These are phyloP conservation scores for Cutaneotrichosporon arboriforme DNA, from an alignment of 1,284 basidiomycete species.

Conservation along the genomic window DNA sequence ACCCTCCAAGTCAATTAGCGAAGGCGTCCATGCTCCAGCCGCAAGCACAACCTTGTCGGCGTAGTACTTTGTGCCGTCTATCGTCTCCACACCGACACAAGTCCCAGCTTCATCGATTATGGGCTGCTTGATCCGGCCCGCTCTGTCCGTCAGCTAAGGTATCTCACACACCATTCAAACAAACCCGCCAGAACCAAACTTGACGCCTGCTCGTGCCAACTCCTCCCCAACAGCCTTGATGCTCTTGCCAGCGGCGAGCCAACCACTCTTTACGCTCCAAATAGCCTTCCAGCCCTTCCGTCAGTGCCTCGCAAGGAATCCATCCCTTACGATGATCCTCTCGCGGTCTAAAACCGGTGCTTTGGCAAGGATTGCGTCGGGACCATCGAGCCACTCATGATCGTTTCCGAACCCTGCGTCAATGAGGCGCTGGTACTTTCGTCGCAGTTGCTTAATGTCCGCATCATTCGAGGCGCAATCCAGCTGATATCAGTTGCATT, in stretches of 20 bases:
- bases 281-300: slow-evolving; percentile 34
- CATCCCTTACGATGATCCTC: slow-evolving; percentile 12
- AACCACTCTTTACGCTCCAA: slow-evolving; percentile 33
- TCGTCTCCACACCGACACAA: slow-evolving; percentile 32
- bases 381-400: slow-evolving; percentile 29
- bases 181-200: background rate
- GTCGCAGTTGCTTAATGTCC: background rate
- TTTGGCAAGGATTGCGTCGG: slow-evolving; percentile 26
- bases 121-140: background rate
- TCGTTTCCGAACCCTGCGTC: slow-evolving; percentile 11
- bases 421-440: slow-evolving; percentile 17
- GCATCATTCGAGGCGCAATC: background rate
- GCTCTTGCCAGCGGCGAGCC: slow-evolving; percentile 42
- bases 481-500: slow-evolving; percentile 2
- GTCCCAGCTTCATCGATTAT: slow-evolving; percentile 15
- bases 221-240: slow-evolving; percentile 38
- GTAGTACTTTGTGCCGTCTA: slow-evolving; percentile 32
- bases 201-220: slow-evolving; percentile 11
- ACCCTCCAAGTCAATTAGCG: slow-evolving; percentile 41
- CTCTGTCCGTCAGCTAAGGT: background rate
- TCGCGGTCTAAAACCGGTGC: slow-evolving; percentile 21
- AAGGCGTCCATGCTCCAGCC: slow-evolving; percentile 44
- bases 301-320: slow-evolving; percentile 3
- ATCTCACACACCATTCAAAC: background rate
- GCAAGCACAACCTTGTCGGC: slow-evolving; percentile 44